These are phyloP conservation scores for Talaromyces thailandensis DNA, from an alignment of 495 filamentous ascomycete genomes.

Conservation along the genomic window DNA sequence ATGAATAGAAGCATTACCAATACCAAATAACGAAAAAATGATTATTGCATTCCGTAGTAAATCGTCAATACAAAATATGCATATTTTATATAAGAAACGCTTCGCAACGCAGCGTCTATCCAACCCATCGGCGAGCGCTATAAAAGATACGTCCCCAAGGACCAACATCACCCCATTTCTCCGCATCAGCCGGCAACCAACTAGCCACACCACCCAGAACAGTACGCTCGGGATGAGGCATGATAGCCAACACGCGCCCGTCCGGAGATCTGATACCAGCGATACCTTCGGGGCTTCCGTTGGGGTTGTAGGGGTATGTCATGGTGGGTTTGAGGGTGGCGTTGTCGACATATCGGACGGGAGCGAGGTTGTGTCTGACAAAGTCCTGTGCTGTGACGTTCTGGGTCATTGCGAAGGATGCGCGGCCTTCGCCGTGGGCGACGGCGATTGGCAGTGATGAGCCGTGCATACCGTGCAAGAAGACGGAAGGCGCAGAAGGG, in stretches of 20 bases:
- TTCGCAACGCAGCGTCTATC: conserved; percentile 14
- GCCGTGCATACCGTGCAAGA: conserved; percentile 85
- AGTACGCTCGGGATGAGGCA: conserved; percentile 96
- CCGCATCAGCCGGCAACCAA: conserved; percentile 56
- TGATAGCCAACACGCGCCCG: conserved; percentile 84
- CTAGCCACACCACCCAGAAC: conserved; percentile 73
- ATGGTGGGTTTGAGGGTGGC: conserved; percentile 58
- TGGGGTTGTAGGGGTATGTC: conserved; percentile 86
- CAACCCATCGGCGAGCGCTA: conserved; percentile 79
- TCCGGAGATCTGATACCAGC: conserved; percentile 72
- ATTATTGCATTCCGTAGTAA: not conserved
- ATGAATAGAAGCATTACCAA: not conserved
- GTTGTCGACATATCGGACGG: conserved; percentile 81
- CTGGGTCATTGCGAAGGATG: conserved; percentile 51
- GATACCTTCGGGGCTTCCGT: conserved; percentile 81
- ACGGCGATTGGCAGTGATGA: conserved; percentile 78
- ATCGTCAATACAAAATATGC: not conserved
- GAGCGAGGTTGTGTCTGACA: conserved; percentile 54
- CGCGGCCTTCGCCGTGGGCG: conserved; percentile 88
- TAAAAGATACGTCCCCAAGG: conserved; percentile 79
- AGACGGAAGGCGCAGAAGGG: conserved; percentile 57
- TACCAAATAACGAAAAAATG: not conserved
- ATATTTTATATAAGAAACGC: not conserved
- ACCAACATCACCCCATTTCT: conserved; percentile 76
- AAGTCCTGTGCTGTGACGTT: conserved; percentile 33